A percentile compares a stretch with the other conserved stretches of the same genome.
Evolutionary conservation across 129 eudicot genomes (phyloP).

Genomic region (Escallonia herrerae): DNA sequence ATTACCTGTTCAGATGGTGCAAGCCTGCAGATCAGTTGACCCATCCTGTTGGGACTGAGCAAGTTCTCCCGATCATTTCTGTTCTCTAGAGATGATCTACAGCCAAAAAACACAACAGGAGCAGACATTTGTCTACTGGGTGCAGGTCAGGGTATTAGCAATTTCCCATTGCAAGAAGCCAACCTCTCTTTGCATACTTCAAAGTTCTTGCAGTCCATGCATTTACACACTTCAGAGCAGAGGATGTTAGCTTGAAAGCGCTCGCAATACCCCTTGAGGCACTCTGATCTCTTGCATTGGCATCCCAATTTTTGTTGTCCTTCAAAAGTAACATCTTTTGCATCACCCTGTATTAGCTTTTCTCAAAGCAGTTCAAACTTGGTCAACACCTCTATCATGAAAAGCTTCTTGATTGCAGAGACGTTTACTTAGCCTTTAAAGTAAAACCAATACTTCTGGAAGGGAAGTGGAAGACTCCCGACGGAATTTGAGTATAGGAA

Average conservation of each 20-base stretch:
- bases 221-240: slow-evolving; percentile 36
- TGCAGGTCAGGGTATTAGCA: slow-evolving; percentile 8
- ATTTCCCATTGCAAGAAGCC: slow-evolving; percentile 10
- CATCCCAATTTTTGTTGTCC: slow-evolving; percentile 17
- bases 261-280: slow-evolving; percentile 1
- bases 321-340: neutral
- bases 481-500: neutral
- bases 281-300: slow-evolving; percentile 39
- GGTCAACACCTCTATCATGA: neutral
- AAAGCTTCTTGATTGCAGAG: neutral
- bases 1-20: slow-evolving; percentile 23
- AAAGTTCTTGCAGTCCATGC: slow-evolving; percentile 37
- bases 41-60: slow-evolving; percentile 6
- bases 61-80: slow-evolving; percentile 12
- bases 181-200: slow-evolving; percentile 34
- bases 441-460: neutral
- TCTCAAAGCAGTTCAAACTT: too few relatives aligned
- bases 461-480: neutral
- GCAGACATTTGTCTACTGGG: slow-evolving; percentile 22
- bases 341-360: slow-evolving; percentile 11
- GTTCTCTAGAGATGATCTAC: slow-evolving; percentile 13
- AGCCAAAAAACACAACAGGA: slow-evolving; percentile 22
- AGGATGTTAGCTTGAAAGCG: slow-evolving; percentile 30
- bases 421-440: neutral
- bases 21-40: slow-evolving; percentile 11